Evolutionary conservation across 169 alveolate species (phyloP).

Genomic region (Plasmodium gaboni): DNA sequence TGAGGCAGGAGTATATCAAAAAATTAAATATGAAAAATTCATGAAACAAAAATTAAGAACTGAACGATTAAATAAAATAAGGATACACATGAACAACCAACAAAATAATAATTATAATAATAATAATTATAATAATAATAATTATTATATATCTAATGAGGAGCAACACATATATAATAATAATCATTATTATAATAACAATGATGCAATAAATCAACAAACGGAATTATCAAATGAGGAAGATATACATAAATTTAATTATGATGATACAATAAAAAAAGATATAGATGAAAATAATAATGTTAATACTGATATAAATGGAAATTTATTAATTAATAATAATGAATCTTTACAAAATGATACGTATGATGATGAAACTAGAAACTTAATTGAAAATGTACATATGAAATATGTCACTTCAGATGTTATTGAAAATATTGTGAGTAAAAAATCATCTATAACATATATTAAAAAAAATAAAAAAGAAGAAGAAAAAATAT

Average conservation of each 20-base stretch:
- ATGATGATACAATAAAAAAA: neutral
- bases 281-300: neutral
- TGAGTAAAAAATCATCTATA: constrained; percentile 62
- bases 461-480: constrained; percentile 58
- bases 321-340: neutral
- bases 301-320: neutral
- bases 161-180: neutral
- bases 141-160: neutral
- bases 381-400: constrained; percentile 12
- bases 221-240: neutral
- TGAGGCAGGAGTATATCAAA: constrained; percentile 90
- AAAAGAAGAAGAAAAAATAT: constrained; percentile 67
- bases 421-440: constrained; percentile 74
- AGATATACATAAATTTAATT: neutral
- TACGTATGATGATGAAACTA: constrained; percentile 3
- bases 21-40: constrained; percentile 79
- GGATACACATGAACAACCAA: neutral
- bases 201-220: neutral
- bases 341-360: neutral
- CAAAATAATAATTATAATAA: neutral
- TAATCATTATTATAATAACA: neutral
- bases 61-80: neutral
- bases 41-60: constrained; percentile 25
- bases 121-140: neutral
- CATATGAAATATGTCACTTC: constrained; percentile 76